A percentile compares a stretch with the other conserved stretches of the same genome.
These are phyloP conservation scores for Barbatosphaeria neglecta DNA, from an alignment of 495 filamentous ascomycete genomes.

Conservation along the genomic window DNA sequence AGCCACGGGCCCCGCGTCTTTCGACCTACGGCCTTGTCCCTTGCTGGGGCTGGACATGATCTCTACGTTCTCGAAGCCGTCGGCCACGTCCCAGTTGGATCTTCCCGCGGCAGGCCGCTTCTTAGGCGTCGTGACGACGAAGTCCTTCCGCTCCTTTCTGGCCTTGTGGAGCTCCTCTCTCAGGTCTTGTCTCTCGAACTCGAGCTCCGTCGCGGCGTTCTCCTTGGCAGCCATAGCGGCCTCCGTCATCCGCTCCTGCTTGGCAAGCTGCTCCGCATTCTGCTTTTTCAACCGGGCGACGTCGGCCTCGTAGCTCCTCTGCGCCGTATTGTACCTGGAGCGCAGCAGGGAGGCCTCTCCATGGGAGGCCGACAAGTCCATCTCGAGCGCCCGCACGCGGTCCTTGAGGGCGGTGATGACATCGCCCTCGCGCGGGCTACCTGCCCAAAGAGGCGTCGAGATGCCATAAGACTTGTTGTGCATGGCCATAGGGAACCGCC, in stretches of 20 bases:
- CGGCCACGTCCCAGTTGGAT: constrained; percentile 30
- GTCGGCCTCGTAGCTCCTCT: constrained; percentile 28
- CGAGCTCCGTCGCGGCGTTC: constrained; percentile 34
- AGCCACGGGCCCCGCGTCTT: constrained; percentile 19
- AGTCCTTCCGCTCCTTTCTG: constrained; percentile 25
- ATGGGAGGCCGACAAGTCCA: constrained; percentile 29
- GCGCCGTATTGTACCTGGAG: constrained; percentile 34
- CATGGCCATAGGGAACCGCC: too few species aligned
- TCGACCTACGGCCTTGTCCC: constrained; percentile 18
- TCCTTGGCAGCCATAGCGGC: constrained; percentile 33
- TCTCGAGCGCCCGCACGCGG: constrained; percentile 23
- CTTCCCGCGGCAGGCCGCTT: constrained; percentile 17
- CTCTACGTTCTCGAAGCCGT: constrained; percentile 45
- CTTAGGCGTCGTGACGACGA: constrained; percentile 28
- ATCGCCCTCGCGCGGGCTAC: constrained; percentile 6
- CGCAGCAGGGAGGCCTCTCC: constrained; percentile 43
- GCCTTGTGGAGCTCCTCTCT: constrained; percentile 32
- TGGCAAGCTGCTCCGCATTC: constrained; percentile 31
- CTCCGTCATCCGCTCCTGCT: constrained; percentile 33
- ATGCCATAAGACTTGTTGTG: too few species aligned
- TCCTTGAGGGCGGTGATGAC: constrained; percentile 16
- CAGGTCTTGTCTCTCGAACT: constrained; percentile 41
- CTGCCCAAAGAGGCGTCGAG: background rate
- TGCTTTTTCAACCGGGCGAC: constrained; percentile 30
- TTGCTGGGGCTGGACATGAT: constrained; percentile 32